These are phyloP conservation scores for Sporobolomyces pararoseus DNA, from an alignment of 768 basidiomycete species.

Conservation along the genomic window DNA sequence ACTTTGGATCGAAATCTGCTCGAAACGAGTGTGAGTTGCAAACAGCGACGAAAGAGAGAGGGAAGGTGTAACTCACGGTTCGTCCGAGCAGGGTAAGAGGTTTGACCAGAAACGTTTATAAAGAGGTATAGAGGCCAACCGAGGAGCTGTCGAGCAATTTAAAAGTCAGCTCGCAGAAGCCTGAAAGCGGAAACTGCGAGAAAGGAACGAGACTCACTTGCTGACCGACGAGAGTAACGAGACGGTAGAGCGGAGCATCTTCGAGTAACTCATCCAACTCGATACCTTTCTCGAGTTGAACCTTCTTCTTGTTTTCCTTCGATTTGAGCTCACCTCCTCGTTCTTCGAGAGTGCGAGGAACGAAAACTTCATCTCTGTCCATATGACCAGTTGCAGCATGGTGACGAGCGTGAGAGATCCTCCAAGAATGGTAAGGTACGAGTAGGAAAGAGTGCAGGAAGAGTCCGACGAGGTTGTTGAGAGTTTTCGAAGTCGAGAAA, in stretches of 20 bases:
- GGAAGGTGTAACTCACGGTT: conserved; percentile 62
- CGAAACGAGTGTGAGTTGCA: neutral
- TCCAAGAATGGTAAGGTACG: conserved; percentile 95
- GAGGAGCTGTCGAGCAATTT: conserved; percentile 56
- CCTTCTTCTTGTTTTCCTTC: conserved; percentile 59
- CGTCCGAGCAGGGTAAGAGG: conserved; percentile 67
- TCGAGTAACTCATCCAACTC: conserved; percentile 74
- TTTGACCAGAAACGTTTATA: conserved; percentile 78
- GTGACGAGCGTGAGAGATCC: conserved; percentile 74
- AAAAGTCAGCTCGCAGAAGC: too few relatives aligned
- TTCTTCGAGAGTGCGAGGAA: conserved; percentile 76
- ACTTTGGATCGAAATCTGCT: conserved; percentile 69
- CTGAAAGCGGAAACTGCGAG: too few relatives aligned
- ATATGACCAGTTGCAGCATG: conserved; percentile 91
- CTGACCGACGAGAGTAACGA: conserved; percentile 48
- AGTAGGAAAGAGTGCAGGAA: conserved; percentile 83
- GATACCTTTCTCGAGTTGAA: conserved; percentile 56
- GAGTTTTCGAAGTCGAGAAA: conserved; percentile 82
- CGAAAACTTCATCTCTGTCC: conserved; percentile 92
- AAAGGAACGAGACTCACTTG: conserved; percentile 56
- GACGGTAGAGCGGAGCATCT: conserved; percentile 70
- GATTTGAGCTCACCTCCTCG: conserved; percentile 61
- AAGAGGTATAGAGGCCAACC: conserved; percentile 85
- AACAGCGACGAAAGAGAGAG: neutral
- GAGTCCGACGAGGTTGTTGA: conserved; percentile 92